Evolutionary conservation across 345 rosid species (phyloP).

Genomic region (Lagerstroemia speciosa): DNA sequence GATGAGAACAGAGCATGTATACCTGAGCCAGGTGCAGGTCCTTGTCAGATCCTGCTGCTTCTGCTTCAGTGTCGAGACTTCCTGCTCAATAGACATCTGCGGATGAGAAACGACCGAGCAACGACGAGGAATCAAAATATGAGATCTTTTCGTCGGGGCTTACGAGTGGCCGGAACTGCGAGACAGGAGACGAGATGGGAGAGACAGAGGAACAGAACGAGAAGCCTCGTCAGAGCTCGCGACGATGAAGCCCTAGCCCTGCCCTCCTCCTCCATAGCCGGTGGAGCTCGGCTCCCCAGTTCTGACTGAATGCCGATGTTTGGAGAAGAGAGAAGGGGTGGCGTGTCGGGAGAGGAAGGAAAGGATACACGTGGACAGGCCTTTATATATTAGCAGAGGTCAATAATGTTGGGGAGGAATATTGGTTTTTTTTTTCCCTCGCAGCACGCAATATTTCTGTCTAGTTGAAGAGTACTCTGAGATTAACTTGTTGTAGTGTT

Average conservation of each 20-base stretch:
- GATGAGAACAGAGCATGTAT: neutral
- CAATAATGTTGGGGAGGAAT: too few relatives aligned
- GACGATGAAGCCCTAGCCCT: neutral
- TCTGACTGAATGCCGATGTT: too few relatives aligned
- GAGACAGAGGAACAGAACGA: slow-evolving; percentile 1
- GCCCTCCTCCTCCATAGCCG: neutral
- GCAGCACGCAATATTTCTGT: too few relatives aligned
- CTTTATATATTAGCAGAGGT: neutral
- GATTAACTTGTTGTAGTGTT: too few relatives aligned
- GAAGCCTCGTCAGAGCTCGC: neutral
- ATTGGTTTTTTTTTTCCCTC: too few relatives aligned
- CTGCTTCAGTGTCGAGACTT: neutral
- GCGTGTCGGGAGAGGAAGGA: too few relatives aligned
- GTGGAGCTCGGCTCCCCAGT: neutral
- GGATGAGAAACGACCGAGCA: slow-evolving; percentile 1
- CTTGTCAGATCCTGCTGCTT: neutral
- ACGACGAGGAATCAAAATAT: neutral
- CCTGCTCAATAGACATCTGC: neutral
- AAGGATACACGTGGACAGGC: neutral
- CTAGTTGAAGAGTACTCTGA: too few relatives aligned
- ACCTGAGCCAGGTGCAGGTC: neutral
- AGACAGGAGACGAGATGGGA: neutral
- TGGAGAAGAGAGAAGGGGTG: too few relatives aligned
- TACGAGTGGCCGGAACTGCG: slow-evolving; percentile 7
- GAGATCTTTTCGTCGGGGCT: neutral